Evolutionary conservation across 2,329 filamentous ascomycete species (phyloP), one percentile per base, ranked within the genome.

Genomic region (Penicillium sp.): DNA sequence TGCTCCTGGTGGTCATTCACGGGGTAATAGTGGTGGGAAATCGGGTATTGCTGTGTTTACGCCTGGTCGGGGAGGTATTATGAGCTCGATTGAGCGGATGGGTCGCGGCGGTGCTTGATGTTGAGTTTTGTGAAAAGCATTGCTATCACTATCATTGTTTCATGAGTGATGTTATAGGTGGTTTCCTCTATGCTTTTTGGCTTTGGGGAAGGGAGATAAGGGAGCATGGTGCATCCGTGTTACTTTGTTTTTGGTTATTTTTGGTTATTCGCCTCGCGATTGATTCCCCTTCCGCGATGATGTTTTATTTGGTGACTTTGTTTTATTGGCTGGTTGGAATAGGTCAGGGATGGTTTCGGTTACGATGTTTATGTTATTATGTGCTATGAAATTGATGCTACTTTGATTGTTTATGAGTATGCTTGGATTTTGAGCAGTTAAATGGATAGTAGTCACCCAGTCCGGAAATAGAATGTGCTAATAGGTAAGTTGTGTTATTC

Each of bases 31-130:
- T 56, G 74, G 75, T 22, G 73, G 73, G 17, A 75, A 73, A 53
- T 76, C 75, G 17, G 75, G 75, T 2, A 78, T 78, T 62, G 75
- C 75, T 15, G 72, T 76, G 28, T 73, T 74, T 42, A 74, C 73
- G 1, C 75, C 77, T 9, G 79, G 80, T 15, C 84, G 91, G 70
- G 91, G 89, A 72, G 88, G 90, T 60, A 90, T 95, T 72, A 89
- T 96, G 89, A 90, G 85, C 70, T 92, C 90, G 19, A 95, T 96
- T 75, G 92, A 96, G 82, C 88, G 89, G 78, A 96, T 96, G 92
- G 92, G 92, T 10, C 88, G 83, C 30, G 74, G 74, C 42, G 72
- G 72, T 58, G 66, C 19, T n/a, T 54, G 26, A 35, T 5, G 30
- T 50, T 28, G 24, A 30, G 3, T 2, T 26, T 33, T 12, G 24